Evolutionary conservation across 768 basidiomycete species (phyloP), one percentile per base, ranked within the genome.

Genomic region (Termitomyces sp.): DNA sequence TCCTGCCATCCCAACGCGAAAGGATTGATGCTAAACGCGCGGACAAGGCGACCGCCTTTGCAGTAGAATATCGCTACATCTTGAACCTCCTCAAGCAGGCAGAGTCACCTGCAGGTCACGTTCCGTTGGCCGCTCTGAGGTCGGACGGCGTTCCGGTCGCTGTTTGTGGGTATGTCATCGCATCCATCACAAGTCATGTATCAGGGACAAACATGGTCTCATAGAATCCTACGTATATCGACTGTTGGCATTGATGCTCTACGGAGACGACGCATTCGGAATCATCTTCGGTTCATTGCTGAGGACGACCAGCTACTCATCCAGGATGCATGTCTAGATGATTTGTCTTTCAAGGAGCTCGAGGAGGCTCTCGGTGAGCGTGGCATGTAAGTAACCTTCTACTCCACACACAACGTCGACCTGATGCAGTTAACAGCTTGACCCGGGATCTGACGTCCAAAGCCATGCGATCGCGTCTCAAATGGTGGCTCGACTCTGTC

Each of bases 1-100:
- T 94, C 54, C 79, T 94, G 5, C 89, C 92, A 1, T 85, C 87
- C 12, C 92, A 94, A 71, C 83, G 78, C 38, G 75, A 66, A 67
- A 86, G 74, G 72, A 93, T 73, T 75, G 87, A 72, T 66, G 75
- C 67, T 60, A 77, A 68, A 76, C 83, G 72, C 68, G 77, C 64
- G 62, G 78, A 70, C 65, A 81, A 84, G 63, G 75, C 81, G 14
- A 64, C 71, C 5, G 72, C 69, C 26, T 67, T 75, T 56, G 63
- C 76, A 1, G 54, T 68, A 12, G 62, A 66, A n/a, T 71, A 80
- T 56, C 71, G 71, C 21, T 54, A 60, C 10, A 55, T 75, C 15
- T 77, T 78, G 26, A 52, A 57, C 28, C 65, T 68, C n/a, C 70
- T 74, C 61, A 70, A 66, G 42, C 66, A 62, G 17, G 65, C 72